Base-by-base conservation (phyloP, 768 basidiomycete genomes). In the Russula foetens region DNA sequence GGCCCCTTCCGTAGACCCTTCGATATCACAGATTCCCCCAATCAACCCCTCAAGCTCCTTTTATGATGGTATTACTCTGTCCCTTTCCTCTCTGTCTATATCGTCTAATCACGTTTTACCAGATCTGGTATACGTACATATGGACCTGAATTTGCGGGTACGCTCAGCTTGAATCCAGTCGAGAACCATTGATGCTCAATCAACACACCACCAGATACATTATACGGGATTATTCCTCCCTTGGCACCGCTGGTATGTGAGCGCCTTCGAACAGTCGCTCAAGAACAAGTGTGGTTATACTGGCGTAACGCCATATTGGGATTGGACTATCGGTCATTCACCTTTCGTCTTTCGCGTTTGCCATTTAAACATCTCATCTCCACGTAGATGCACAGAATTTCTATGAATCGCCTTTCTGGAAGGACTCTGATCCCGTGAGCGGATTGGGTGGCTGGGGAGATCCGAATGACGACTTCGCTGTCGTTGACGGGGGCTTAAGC, bases 381-480 rank as follows among this genome's bases (percentile, higher is more conserved):
- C 35, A 2, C 35, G 35, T 35, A 71, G 70, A 71, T 58, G 61
- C 70, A 4, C 46, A 58, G 5, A 48, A 71, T 52, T 63, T 70
- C 35, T 49, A 56, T 17, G 60, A 63, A 45, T 66, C 68, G 17
- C 45, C 62, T 1, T 53, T 71, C 24, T 70, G 68, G 62, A 38
- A 53, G 15, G 67, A 70, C 54, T 43, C 59, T 1, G 52, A 71
- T 43, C 64, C 67, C 2, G 7, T 41, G 43, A 63, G 60, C 39
- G 70, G 71, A 44, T 60, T 71, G 21, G 71, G 71, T 19, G 67
- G 70, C 15, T 71, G 70, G 67, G 71, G 71, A 8, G 58, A 65
- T 47, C 67, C 67, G 8, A 46, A 58, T 5, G 49, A 60, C 15
- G 67, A 71, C 52, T 56, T 60, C 56, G 56, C 54, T 29, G 68